A percentile compares a stretch with the other conserved stretches of the same genome.
These are phyloP conservation scores for Ceratocystis papillata DNA, from an alignment of 2,329 filamentous ascomycete genomes.

Conservation along the genomic window DNA sequence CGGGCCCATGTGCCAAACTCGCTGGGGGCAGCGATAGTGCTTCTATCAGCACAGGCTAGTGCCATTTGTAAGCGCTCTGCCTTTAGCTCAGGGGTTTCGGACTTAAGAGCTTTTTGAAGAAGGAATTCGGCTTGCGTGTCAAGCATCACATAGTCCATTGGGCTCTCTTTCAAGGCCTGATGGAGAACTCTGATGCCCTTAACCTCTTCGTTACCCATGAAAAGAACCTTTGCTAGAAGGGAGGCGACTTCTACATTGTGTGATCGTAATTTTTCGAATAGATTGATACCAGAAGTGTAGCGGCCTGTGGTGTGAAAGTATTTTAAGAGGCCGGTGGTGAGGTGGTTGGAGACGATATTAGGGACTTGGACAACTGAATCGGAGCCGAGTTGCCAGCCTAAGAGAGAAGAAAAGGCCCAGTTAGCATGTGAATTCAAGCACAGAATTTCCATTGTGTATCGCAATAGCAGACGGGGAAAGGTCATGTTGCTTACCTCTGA, in stretches of 20 bases:
- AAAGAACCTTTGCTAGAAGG: slow-evolving; percentile 76
- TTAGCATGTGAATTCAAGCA: slow-evolving; percentile 24
- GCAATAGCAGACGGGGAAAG: background rate
- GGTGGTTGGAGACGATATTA: slow-evolving; percentile 89
- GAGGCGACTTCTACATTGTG: slow-evolving; percentile 92
- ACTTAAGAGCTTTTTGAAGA: slow-evolving; percentile 62
- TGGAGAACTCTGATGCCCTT: slow-evolving; percentile 80
- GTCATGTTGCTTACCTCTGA: slow-evolving; percentile 53
- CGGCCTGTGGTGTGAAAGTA: slow-evolving; percentile 94
- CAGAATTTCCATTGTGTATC: background rate
- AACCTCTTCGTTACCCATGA: slow-evolving; percentile 96
- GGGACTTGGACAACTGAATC: slow-evolving; percentile 96
- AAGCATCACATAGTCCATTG: slow-evolving; percentile 96
- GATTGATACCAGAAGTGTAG: slow-evolving; percentile 88
- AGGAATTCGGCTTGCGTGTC: slow-evolving; percentile 91
- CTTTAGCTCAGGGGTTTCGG: slow-evolving; percentile 44
- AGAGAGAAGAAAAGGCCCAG: background rate
- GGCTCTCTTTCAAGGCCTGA: slow-evolving; percentile 76
- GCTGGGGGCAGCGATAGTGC: slow-evolving; percentile 87
- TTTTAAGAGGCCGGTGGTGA: slow-evolving; percentile 83
- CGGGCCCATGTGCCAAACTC: slow-evolving; percentile 97
- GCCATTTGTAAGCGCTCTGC: slow-evolving; percentile 70
- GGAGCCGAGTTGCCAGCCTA: slow-evolving; percentile 89
- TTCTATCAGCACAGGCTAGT: slow-evolving; percentile 83
- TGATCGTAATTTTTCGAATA: slow-evolving; percentile 88